phyloP scores from a whole-genome alignment of 2,329 filamentous ascomycete genomes.

The Graphiopsis chlorocephala region DNA sequence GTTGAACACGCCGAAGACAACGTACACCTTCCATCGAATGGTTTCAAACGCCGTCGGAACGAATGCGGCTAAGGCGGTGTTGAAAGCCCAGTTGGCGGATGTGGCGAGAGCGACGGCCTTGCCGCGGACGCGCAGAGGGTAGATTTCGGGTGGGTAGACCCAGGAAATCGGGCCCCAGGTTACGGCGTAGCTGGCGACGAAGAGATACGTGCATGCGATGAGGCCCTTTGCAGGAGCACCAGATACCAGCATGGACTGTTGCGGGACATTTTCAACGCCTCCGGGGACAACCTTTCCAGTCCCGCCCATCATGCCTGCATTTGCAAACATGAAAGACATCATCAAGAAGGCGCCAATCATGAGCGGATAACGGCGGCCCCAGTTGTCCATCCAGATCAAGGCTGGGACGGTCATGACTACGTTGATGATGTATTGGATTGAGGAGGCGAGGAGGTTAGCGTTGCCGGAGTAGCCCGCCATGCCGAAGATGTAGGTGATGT shows the following conservation, averaged over 20 bases:
- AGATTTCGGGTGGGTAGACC: conserved; percentile 66
- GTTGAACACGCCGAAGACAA: conserved; percentile 66
- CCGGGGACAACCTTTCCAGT: conserved; percentile 50
- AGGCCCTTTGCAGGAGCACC: conserved; percentile 39
- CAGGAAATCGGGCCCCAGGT: conserved; percentile 63
- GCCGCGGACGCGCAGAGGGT: conserved; percentile 60
- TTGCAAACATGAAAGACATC: conserved; percentile 60
- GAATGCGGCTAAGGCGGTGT: conserved; percentile 60
- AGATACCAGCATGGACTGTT: conserved; percentile 39
- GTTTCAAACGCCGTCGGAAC: conserved; percentile 58
- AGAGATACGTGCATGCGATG: conserved; percentile 68
- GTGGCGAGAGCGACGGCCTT: conserved; percentile 59
- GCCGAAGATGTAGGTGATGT: conserved; percentile 60
- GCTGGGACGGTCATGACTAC: conserved; percentile 75
- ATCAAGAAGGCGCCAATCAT: conserved; percentile 66
- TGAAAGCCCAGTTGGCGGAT: conserved; percentile 57
- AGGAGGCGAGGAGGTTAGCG: conserved; percentile 62
- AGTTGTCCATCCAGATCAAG: conserved; percentile 69
- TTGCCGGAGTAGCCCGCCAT: conserved; percentile 63
- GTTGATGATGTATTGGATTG: conserved; percentile 76
- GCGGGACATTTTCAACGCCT: conserved; percentile 40
- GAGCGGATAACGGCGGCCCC: conserved; percentile 69
- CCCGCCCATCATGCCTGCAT: conserved; percentile 60
- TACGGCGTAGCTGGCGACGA: conserved; percentile 65
- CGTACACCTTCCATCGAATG: conserved; percentile 59